A percentile compares a stretch with the other conserved stretches of the same genome.
phyloP scores from a whole-genome alignment of 805 yeast genomes.

The Wickerhamiella dianesei region DNA sequence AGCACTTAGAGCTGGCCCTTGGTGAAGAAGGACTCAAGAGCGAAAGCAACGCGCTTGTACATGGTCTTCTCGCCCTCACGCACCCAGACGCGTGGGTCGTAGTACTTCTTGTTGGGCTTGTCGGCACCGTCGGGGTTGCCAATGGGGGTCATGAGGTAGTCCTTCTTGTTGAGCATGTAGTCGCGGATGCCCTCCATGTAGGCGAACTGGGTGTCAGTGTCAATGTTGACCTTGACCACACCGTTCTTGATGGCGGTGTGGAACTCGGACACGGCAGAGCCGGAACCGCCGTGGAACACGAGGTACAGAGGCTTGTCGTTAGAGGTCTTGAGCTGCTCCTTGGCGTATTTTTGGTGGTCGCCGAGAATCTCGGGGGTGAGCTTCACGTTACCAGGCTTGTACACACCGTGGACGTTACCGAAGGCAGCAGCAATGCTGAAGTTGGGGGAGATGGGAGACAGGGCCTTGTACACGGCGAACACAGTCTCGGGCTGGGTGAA shows the following conservation, averaged over 20 bases:
- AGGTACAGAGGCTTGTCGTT: conserved; percentile 69
- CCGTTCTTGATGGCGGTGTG: conserved; percentile 83
- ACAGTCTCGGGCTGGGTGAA: conserved; percentile 96
- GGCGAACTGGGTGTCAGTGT: conserved; percentile 98
- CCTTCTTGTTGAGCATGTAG: conserved; percentile 91
- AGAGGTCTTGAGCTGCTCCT: conserved; percentile 43
- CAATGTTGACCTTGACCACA: conserved; percentile 97
- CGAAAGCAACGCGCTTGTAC: conserved; percentile 71
- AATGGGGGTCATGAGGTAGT: conserved; percentile 73
- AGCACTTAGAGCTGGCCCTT: conserved; percentile 17
- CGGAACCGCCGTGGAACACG: conserved; percentile 99
- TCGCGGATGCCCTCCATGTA: conserved; percentile 95
- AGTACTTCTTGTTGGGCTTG: conserved; percentile 99
- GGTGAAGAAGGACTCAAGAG: conserved; percentile 66
- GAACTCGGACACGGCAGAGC: conserved; percentile 85
- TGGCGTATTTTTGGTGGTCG: conserved; percentile 87
- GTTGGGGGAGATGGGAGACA: conserved; percentile 84
- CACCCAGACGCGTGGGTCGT: conserved; percentile 99
- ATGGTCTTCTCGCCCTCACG: conserved; percentile 99
- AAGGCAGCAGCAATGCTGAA: conserved; percentile 99
- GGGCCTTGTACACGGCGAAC: conserved; percentile 78
- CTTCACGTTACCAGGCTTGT: conserved; percentile 97
- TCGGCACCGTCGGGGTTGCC: conserved; percentile 99
- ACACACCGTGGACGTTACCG: conserved; percentile 99
- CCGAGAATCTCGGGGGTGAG: conserved; percentile 87